Evolutionary conservation across 805 yeast species (phyloP), one percentile per base, ranked within the genome.

Genomic region (Scheffersomyces stipitis): DNA sequence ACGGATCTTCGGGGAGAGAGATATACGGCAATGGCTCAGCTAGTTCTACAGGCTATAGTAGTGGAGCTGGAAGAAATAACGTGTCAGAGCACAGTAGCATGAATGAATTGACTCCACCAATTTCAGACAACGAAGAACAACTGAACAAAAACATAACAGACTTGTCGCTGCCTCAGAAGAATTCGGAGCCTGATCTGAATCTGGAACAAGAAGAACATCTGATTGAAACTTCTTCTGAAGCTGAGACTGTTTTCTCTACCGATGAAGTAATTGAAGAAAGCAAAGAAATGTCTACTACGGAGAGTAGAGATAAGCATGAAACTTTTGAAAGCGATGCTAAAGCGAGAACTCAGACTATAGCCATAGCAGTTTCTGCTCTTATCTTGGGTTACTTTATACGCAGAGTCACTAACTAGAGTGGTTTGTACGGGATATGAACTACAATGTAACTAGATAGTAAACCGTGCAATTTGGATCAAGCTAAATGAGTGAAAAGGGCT

Each of bases 341-440:
- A 10, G 10, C 7, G 9, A 20, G 24, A 43, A 31, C 45, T 45
- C 7, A 22, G 46, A 13, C 15, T 46, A 3, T 34, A 31, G 36
- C 31, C 31, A 1, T 31, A 20, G 26, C 13, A 20, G 20, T 24
- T 10, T n/a, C 16, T 14, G 17, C 22, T 9, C 10, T 13, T 12
- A 8, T 10, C 10, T 15, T 22, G 16, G 29, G 24, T 10, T 20
- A 20, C 24, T 7, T 20, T 7, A 20, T 20, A 20, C 7, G 24
- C 7, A 7, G 24, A 20, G 24, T 20, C 9, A 20, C 24, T 20
- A 20, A 20, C 10, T 20, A 35, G 18, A 16, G 22, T 15, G 16
- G 18, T n/a, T 3, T 13, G 4, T n/a, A 12, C n/a, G 12, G 14
- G 23, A 12, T 28, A 15, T 30, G 28, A 15, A 18, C 23, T 18